Conservation (phyloP, 371 early-diverging fungal genomes). For the Saksenaea vasiformis region DNA sequence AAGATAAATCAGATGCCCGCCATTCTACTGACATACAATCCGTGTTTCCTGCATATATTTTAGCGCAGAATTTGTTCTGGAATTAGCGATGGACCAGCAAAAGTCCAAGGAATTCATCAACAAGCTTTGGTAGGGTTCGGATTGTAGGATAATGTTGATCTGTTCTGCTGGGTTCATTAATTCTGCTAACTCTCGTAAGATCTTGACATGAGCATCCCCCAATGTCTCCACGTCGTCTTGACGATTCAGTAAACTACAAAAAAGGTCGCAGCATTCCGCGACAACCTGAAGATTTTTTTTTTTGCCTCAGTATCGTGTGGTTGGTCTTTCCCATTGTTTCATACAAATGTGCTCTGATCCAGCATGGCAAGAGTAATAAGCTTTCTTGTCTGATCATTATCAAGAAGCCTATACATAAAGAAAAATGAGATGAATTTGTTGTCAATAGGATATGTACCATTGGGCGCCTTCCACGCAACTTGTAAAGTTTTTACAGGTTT, state of each 20-base stretch:
- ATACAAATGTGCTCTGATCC: constrained; percentile 40
- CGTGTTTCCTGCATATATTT: constrained; percentile 24
- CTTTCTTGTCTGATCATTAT: constrained; percentile 19
- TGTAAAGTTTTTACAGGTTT: constrained; percentile 29
- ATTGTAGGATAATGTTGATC: constrained; percentile 12
- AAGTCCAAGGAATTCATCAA: constrained; percentile 39
- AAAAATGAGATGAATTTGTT: background rate
- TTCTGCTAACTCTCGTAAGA: constrained; percentile 3
- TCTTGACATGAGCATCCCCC: background rate
- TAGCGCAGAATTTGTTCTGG: constrained; percentile 6
- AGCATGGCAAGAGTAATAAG: constrained; percentile 25
- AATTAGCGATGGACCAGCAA: constrained; percentile 32
- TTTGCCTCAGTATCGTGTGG: no score
- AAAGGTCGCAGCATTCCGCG: constrained; percentile 25
- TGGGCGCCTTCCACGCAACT: constrained; percentile 15
- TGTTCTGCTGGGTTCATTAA: constrained; percentile 24
- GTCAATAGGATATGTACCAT: constrained; percentile 14
- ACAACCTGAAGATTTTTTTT: constrained; percentile 11
- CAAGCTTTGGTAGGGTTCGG: constrained; percentile 11
- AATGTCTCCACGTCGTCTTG: background rate
- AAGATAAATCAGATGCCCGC: background rate
- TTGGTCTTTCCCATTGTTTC: background rate
- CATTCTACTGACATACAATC: constrained; percentile 18
- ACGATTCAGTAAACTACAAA: constrained; percentile 14
- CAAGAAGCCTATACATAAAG: constrained; percentile 21